Evolutionary conservation across 352 stramenopile genomes (phyloP).

Genomic region (Phytophthora ramorum): DNA sequence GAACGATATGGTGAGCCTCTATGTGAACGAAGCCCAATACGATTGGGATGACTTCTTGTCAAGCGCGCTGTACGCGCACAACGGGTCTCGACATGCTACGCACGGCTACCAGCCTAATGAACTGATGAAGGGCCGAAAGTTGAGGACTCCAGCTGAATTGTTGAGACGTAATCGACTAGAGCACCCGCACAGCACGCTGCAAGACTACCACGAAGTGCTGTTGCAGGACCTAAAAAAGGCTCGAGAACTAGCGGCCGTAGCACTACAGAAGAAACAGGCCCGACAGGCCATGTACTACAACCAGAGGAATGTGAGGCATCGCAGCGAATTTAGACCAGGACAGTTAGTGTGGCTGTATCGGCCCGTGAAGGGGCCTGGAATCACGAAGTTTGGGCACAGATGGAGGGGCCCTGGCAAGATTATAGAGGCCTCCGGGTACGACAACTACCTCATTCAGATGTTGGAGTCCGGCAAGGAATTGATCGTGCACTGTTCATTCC

Average conservation of each 20-base stretch:
- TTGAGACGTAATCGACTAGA: neutral
- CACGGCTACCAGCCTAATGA: neutral
- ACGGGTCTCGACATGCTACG: neutral
- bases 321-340: neutral
- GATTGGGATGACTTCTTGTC: neutral
- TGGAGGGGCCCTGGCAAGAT: neutral
- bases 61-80: neutral
- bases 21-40: neutral
- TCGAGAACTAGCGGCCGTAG: no score
- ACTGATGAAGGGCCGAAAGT: neutral
- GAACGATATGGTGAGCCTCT: neutral
- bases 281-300: neutral
- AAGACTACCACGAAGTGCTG: no score
- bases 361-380: neutral
- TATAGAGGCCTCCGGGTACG: neutral
- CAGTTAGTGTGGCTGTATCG: neutral
- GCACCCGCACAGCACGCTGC: no score
- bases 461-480: neutral
- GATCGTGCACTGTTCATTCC: neutral
- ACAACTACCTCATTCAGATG: neutral
- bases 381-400: neutral
- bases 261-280: neutral
- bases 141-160: neutral
- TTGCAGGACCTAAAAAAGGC: no score
- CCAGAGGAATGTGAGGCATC: neutral